Percentiles rank a stretch among this genome's conserved stretches.
Evolutionary conservation across 495 filamentous ascomycete genomes (phyloP).

Genomic region (Talaromyces wortmannii): DNA sequence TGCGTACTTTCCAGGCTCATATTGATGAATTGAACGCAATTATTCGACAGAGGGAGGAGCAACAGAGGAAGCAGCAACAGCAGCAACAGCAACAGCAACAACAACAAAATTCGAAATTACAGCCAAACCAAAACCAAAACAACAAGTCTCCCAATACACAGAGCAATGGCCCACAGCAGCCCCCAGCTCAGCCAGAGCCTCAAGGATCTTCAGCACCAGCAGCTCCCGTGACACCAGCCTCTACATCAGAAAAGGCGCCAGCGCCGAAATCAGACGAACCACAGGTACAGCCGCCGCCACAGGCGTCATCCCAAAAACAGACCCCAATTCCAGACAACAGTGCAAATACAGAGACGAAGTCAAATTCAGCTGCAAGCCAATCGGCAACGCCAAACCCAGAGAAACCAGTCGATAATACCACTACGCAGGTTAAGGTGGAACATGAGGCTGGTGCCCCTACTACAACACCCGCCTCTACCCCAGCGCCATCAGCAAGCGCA

Average conservation of each 20-base stretch:
- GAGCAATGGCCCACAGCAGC: background rate
- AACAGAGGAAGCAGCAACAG: slow-evolving; percentile 22
- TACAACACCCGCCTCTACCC: slow-evolving; percentile 13
- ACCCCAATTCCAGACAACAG: slow-evolving; percentile 21
- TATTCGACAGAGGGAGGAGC: slow-evolving; percentile 40
- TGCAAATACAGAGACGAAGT: slow-evolving; percentile 23
- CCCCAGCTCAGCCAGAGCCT: background rate
- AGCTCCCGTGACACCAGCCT: slow-evolving; percentile 7
- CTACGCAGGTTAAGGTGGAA: slow-evolving; percentile 28
- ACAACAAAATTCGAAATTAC: slow-evolving; percentile 10
- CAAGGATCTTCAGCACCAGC: background rate
- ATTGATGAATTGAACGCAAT: slow-evolving; percentile 81
- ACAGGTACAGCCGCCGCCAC: slow-evolving; percentile 4
- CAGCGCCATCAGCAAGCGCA: slow-evolving; percentile 16
- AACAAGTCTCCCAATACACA: background rate
- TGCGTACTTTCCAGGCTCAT: slow-evolving; percentile 83
- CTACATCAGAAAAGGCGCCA: slow-evolving; percentile 12
- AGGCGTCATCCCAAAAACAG: slow-evolving; percentile 17
- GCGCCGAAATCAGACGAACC: slow-evolving; percentile 3
- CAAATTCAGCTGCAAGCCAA: slow-evolving; percentile 3
- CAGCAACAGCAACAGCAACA: slow-evolving; percentile 13
- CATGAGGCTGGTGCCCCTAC: slow-evolving; percentile 10
- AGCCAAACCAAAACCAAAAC: slow-evolving; percentile 13
- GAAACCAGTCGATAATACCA: slow-evolving; percentile 10
- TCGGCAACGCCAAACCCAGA: slow-evolving; percentile 12